Conservation (phyloP, 345 rosid species). For the Limnanthes douglasii region DNA sequence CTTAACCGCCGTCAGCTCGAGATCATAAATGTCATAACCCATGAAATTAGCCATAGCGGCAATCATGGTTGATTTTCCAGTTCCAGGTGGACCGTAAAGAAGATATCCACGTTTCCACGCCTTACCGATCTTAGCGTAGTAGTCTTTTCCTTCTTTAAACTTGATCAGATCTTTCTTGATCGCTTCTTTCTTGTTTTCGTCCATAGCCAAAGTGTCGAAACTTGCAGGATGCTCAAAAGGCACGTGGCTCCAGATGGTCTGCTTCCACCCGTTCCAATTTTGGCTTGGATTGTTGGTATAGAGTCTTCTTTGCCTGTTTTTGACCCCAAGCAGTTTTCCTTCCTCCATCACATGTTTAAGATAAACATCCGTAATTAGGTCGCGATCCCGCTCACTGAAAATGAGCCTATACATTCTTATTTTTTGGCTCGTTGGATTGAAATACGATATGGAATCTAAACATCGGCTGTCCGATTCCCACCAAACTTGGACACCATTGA, state of each 20-base stretch:
- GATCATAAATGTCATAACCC: constrained; percentile 13
- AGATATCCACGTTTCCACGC: constrained; percentile 19
- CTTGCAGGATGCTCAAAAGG: constrained; percentile 13
- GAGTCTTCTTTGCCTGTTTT: constrained; percentile 26
- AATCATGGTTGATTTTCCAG: constrained; percentile 18
- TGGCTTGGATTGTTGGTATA: constrained; percentile 22
- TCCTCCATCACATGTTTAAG: constrained; percentile 16
- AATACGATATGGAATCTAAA: too few relatives aligned
- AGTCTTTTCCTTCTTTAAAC: constrained; percentile 11
- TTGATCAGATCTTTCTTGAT: constrained; percentile 10
- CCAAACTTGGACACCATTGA: constrained; percentile 21
- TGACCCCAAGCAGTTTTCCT: constrained; percentile 18
- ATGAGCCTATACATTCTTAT: constrained; percentile 22
- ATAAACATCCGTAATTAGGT: constrained; percentile 14
- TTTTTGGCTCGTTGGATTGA: too few relatives aligned
- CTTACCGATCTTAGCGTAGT: constrained; percentile 10
- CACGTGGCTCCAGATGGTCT: constrained; percentile 11
- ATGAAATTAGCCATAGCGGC: constrained; percentile 16
- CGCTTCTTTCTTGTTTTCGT: constrained; percentile 7
- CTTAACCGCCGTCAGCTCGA: constrained; percentile 8
- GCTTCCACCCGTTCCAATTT: too few relatives aligned
- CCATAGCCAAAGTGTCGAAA: constrained; percentile 14
- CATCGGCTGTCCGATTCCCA: constrained; percentile 26
- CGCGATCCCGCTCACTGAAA: constrained; percentile 15
- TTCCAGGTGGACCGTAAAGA: constrained; percentile 14